phyloP scores from a whole-genome alignment of 495 filamentous ascomycete genomes.

The Daldinia childiae region DNA sequence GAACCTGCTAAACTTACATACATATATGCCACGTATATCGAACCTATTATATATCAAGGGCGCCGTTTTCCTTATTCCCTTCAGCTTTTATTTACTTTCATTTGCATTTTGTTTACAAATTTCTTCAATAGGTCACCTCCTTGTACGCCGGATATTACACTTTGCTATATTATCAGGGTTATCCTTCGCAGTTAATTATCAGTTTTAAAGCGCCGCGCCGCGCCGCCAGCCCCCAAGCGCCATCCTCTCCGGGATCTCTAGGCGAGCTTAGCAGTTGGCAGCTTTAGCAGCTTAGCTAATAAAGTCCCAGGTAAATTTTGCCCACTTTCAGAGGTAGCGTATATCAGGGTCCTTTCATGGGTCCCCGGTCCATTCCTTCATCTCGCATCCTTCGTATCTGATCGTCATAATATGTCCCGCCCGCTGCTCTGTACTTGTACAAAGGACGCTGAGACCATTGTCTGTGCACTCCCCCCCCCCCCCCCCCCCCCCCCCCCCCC shows the following conservation, averaged over 20 bases:
- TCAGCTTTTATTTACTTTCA: constrained; percentile 1
- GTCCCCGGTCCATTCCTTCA: constrained; percentile 40
- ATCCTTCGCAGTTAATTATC: constrained; percentile 11
- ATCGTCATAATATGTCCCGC: constrained; percentile 38
- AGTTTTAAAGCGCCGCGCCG: constrained; percentile 18
- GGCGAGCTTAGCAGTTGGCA: constrained; percentile 16
- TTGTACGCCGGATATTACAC: constrained; percentile 18
- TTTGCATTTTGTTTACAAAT: constrained; percentile 15
- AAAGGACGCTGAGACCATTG: constrained; percentile 12
- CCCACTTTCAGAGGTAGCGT: constrained; percentile 17
- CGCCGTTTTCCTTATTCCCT: neutral
- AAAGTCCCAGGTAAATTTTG: constrained; percentile 21
- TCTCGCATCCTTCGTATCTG: constrained; percentile 46
- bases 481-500: too few species aligned
- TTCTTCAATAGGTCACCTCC: neutral
- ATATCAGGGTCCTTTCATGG: constrained; percentile 44
- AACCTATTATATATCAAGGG: neutral
- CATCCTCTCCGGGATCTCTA: constrained; percentile 5
- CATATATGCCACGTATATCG: neutral
- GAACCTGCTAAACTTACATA: neutral
- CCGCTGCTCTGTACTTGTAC: constrained; percentile 39
- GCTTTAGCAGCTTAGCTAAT: constrained; percentile 21
- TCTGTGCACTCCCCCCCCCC: constrained; percentile 30
- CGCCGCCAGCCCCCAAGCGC: constrained; percentile 17
- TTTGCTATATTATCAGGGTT: constrained; percentile 20